Evolutionary conservation across 306 rosid genomes (phyloP).

Genomic region (Carpinus viminea): DNA sequence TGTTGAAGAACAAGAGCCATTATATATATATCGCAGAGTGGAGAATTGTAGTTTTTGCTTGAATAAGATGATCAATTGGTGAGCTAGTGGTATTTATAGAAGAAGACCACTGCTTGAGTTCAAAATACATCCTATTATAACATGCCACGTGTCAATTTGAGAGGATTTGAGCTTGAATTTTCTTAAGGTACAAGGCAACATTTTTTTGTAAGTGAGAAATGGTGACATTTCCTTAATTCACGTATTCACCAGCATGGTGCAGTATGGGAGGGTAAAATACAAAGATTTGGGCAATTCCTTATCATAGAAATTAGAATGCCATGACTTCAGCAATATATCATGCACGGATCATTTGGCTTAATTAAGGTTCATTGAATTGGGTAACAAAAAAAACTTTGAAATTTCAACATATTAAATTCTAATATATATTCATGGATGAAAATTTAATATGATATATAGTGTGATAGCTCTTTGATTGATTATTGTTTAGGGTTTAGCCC

Average conservation of each 20-base stretch:
- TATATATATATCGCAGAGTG: background rate
- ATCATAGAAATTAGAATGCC: background rate
- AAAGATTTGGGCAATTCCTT: background rate
- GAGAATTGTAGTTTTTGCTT: background rate
- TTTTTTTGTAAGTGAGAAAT: background rate
- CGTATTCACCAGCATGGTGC: background rate
- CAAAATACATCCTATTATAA: background rate
- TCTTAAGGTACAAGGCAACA: background rate
- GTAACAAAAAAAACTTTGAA: no score
- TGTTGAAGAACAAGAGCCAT: conserved; percentile 21
- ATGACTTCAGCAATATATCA: background rate
- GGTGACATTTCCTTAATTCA: background rate
- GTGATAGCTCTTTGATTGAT: no score
- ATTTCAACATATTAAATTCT: no score
- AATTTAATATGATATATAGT: no score
- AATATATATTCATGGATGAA: no score
- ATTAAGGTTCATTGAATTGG: background rate
- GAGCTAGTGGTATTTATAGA: conserved; percentile 36
- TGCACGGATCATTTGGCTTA: background rate
- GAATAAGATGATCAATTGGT: background rate
- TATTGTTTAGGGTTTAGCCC: no score
- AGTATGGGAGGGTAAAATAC: background rate
- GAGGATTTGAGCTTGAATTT: background rate
- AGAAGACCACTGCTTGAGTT: background rate
- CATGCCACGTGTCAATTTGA: conserved; percentile 11